phyloP scores from a whole-genome alignment of 2,329 filamentous ascomycete genomes.

The Ophiocordyceps sinensis region DNA sequence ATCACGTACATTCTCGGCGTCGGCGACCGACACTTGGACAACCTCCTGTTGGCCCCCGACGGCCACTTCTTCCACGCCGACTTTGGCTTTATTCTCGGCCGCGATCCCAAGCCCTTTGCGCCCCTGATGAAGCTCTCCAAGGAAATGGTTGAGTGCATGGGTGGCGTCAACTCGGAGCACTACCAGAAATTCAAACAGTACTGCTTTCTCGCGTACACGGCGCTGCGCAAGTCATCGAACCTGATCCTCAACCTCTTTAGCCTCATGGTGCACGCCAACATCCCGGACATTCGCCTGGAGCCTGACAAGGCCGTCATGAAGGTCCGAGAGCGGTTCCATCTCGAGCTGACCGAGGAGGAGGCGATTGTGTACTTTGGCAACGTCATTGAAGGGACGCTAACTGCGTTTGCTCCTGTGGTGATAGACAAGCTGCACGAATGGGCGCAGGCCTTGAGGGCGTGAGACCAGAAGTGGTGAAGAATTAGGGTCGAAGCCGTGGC shows the following conservation, averaged over 20 bases:
- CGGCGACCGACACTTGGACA: conserved; percentile 90
- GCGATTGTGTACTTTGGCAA: conserved; percentile 77
- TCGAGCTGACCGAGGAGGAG: conserved; percentile 86
- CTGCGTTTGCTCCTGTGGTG: conserved; percentile 79
- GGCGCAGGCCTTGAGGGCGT: conserved; percentile 81
- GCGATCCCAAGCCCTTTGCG: conserved; percentile 93
- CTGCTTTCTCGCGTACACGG: conserved; percentile 87
- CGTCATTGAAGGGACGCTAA: conserved; percentile 80
- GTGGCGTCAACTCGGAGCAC: conserved; percentile 64
- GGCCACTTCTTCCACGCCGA: conserved; percentile 97
- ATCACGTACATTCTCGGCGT: conserved; percentile 97
- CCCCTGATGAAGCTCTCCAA: conserved; percentile 94
- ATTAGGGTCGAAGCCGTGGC: too few relatives aligned
- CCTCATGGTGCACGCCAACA: conserved; percentile 94
- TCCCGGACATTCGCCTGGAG: conserved; percentile 85
- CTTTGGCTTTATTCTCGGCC: conserved; percentile 94
- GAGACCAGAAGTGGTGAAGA: conserved; percentile 3
- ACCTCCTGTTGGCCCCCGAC: conserved; percentile 77
- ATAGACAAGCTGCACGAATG: conserved; percentile 92
- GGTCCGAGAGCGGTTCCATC: conserved; percentile 84
- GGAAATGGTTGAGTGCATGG: conserved; percentile 99
- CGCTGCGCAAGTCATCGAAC: conserved; percentile 76
- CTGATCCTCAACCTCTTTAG: conserved; percentile 91
- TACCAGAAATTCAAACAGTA: conserved; percentile 90
- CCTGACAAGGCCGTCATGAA: conserved; percentile 90